A percentile compares a stretch with the other conserved stretches of the same genome.
Conservation (phyloP, 176 grass and related monocot species). For the Calamus simplicifolius region DNA sequence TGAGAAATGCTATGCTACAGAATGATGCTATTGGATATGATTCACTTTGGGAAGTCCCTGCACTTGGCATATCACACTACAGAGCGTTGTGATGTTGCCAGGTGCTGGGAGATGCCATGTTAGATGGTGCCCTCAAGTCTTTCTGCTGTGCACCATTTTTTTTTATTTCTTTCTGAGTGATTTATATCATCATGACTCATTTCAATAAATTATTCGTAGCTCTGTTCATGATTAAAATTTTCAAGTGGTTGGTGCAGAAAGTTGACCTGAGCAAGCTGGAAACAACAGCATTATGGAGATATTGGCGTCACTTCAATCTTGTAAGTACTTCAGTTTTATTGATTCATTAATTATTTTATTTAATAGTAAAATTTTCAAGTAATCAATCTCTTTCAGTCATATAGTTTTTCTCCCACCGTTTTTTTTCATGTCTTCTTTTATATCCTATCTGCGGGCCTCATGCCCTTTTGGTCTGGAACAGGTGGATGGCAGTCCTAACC, state of each 20-base stretch:
- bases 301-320: conserved; percentile 75
- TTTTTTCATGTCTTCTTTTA: neutral
- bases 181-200: neutral
- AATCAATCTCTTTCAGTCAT: no score
- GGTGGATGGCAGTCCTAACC: conserved; percentile 56
- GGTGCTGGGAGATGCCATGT: neutral
- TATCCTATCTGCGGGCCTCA: neutral
- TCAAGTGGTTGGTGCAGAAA: conserved; percentile 32
- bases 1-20: no score
- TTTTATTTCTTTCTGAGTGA: neutral
- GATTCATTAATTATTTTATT: no score
- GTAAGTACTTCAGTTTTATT: conserved; percentile 20
- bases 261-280: conserved; percentile 88
- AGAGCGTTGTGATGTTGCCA: neutral
- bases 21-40: no score
- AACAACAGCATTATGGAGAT: conserved; percentile 75
- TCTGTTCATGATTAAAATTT: conserved; percentile 4
- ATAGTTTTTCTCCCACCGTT: neutral
- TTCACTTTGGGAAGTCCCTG: neutral
- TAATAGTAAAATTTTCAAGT: no score
- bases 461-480: conserved; percentile 25
- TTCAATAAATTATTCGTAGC: neutral
- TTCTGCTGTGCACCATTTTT: no score
- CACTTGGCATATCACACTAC: neutral
- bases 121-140: neutral